Evolutionary conservation across 2,329 filamentous ascomycete genomes (phyloP), one percentile per base, ranked within the genome.

Genomic region (Nakataea oryzae): DNA sequence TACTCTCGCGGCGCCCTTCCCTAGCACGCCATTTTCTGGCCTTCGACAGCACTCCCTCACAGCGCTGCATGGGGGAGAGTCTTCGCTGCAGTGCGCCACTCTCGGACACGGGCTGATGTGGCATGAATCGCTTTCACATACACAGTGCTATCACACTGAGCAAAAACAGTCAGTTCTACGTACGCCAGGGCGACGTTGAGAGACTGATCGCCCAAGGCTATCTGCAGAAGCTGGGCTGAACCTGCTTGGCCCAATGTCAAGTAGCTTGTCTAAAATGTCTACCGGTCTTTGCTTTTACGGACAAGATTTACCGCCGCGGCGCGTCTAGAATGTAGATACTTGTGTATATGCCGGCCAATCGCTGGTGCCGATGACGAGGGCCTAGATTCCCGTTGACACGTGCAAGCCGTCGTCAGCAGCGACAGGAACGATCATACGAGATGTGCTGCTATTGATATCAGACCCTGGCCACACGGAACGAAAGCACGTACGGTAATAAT

Each of bases 121-220:
- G 13, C 41, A n/a, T n/a, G 41, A 21, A n/a, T 29, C 8, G 27
- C 24, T 30, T n/a, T 13, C 54, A 27, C 30, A 24, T n/a, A 41
- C 47, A 41, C 68, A 96, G 92, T 21, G 90, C 93, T 14, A 97
- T 99, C 69, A 97, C 90, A 64, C 82, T 99, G 78, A 96, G 92
- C 50, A 97, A 96, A 76, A 97, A 99, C 75, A 97, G 93, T 70
- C 95, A 99, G 72, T 96, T 99, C 72, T 97, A 96, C 71, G 95
- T 99, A 54, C 86, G 93, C 58, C 91, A 97, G 71, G 93, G 91
- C 28, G 95, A 99, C 75, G 95, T 99, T 8, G 95, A 99, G 75
- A 85, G 93, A 60, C 75, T 99, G 68, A 97, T 99, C 70, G 85
- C 91, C 21, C 93, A 97, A 73, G 95, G 95, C 26, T 99, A 97